Base-by-base conservation (phyloP, 805 yeast species). In the Isabelozyma gotoi region DNA sequence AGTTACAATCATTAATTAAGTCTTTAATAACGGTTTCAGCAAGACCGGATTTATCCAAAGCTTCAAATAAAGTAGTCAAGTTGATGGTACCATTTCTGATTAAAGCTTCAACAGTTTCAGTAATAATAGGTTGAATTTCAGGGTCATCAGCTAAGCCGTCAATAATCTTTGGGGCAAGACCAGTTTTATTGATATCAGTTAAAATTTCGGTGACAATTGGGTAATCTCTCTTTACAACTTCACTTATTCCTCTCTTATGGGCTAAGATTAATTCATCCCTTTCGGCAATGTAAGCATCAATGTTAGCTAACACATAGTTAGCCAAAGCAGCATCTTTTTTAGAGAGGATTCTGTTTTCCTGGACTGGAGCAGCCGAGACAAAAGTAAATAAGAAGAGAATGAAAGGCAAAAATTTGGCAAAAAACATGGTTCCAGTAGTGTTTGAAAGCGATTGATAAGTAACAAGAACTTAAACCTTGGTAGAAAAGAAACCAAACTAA, bases 11-110 rank as follows among this genome's bases (percentile, higher is more conserved):
- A 41, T 45, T 48, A 50, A 71, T 63, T 46, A 71, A 51, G 51
- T 57, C 57, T 41, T 64, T 46, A 44, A 71, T 66, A 38, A 69
- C 70, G 18, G 51, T 54, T 32, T 54, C 63, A 32, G 71, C 71
- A 47, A 71, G 64, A 33, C 76, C 76, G 31, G 75, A 69, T 42
- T 71, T 69, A 47, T 61, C 64, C 52, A 71, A 63, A 20, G 73
- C 62, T 33, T 57, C 65, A 47, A 69, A 59, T 50, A 71, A 67
- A 6, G 74, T 65, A 40, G 56, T 53, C 44, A 70, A 47, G 38
- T 68, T 59, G 38, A 71, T 53, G 29, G 48, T 21, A 46, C 68
- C 69, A 44, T 55, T 52, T 50, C 68, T 62, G 45, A 71, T 53
- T 38, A 61, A 50, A 4, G 49, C 48, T 32, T 62, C 55, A 43